phyloP scores from a whole-genome alignment of 1,284 basidiomycete species.

The Rhodotorula sp. region DNA sequence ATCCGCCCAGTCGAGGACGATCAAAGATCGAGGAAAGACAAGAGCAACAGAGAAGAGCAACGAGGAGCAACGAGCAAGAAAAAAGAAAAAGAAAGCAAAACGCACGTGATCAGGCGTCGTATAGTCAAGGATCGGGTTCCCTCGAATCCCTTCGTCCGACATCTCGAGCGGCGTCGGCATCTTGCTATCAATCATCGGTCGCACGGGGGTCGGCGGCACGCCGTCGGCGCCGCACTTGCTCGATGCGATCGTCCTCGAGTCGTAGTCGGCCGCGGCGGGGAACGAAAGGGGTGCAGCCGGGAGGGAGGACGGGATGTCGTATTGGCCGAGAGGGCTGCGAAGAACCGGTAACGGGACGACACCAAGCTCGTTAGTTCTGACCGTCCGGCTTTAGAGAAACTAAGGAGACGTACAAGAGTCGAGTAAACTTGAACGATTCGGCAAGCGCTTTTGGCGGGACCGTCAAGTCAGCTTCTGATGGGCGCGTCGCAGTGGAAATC shows the following conservation, averaged over 20 bases:
- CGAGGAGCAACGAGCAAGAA: too few species aligned
- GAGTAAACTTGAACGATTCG: conserved; percentile 82
- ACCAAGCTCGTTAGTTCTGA: too few species aligned
- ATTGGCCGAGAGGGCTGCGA: conserved; percentile 77
- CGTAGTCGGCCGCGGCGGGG: conserved; percentile 40
- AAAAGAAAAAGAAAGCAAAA: not conserved
- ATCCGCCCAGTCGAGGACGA: too few species aligned
- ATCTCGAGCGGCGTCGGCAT: conserved; percentile 46
- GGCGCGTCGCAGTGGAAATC: conserved; percentile 1
- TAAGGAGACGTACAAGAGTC: conserved; percentile 58
- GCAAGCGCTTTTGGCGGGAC: conserved; percentile 37
- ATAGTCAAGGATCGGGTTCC: conserved; percentile 54
- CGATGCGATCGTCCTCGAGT: not conserved
- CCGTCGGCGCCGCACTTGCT: conserved; percentile 42
- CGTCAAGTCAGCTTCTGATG: not conserved
- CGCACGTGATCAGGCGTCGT: conserved; percentile 48
- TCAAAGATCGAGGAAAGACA: too few species aligned
- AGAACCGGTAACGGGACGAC: not conserved
- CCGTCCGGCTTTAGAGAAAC: too few species aligned
- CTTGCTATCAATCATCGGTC: conserved; percentile 38
- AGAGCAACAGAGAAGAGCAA: not conserved
- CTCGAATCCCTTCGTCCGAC: conserved; percentile 50
- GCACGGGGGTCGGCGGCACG: conserved; percentile 37
- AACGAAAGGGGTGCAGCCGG: conserved; percentile 36
- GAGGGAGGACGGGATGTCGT: conserved; percentile 69